Base-by-base conservation (phyloP, 441 rosid species). In the Populus hybrid region DNA sequence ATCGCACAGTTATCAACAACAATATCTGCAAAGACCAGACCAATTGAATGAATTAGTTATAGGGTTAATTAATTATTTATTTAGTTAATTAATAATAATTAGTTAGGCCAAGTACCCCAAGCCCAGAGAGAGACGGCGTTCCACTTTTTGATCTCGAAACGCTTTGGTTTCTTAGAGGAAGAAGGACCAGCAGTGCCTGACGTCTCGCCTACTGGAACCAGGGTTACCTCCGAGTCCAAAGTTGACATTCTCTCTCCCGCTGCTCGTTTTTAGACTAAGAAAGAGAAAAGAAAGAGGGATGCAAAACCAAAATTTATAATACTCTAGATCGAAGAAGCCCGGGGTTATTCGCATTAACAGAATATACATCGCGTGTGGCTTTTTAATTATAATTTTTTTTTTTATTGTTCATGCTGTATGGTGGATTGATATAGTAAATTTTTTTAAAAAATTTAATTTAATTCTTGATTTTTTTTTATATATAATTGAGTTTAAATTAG, bases 1-100 rank as follows among this genome's bases (percentile, higher is more conserved):
- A 95, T 92, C 0, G 98, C 99, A 75, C 99, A 95, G 80, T 93
- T 95, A 81, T 95, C 98, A 32, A 95, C 98, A 26, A 93, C 98
- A 80, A 93, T 93, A 84, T 95, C 98, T 95, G 83, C 67, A 83
- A 71, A 81, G 16, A 10, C 6, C 34, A 64, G 28, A 69, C 6
- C 18, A 14, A 38, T 11, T 30, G 34, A 18, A 2, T 0, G 18
- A 30, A 18, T 20, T 12, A 69, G 42, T 65, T 40, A 70, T 28
- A 71, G 74, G 69, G 24, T 32, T 32, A 32, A 5, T 46, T 42
- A 36, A 8, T 26, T 26, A 54, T 10, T 12, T 63, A 23, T 12
- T 42, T 21, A 24, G 10, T 24, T 38, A 38, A 10, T 38, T 38
- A 38, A 10, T 38, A 38, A 11, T 5, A 3, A 30, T 12, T 5